Evolutionary conservation across 129 eudicot genomes (phyloP), one percentile per base, ranked within the genome.

Genomic region (Pittosporum tobira): DNA sequence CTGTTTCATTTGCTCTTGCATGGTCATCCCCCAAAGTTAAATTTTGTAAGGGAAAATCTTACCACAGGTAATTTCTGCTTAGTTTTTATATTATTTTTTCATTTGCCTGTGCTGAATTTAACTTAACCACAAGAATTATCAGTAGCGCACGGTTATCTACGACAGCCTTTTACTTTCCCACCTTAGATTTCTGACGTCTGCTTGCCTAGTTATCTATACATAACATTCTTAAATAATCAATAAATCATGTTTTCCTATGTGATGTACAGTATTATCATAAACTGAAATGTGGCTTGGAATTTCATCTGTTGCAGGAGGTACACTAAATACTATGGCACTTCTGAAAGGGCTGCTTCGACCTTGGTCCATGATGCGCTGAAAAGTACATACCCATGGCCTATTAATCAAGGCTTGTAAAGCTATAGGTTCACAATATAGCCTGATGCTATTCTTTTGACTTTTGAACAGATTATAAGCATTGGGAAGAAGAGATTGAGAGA

Each of bases 21-120:
- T 91, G 99, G 96, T 80, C 94, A 10, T 87, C 99, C 36, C 99
- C 99, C 2, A 86, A 75, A 83, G 87, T 91, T 43, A 87, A 84
- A 68, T 91, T 91, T 56, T 73, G 68, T 76, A 91, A 91, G 64
- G 99, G 99, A 5, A 91, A 82, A 70, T 81, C 96, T 22, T 91
- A 91, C 65, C 77, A 77, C 73, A 87, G 99, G 99, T 87, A 76
- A 51, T 10, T 54, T 54, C 12, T 28, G 6, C 21, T 53, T 26
- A 7, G 18, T 29, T 37, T 25, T 18, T 15, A 15, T 4, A 29
- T 31, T 13, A 2, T 14, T 11, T 34, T 34, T 9, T 42, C 0
- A 9, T 42, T 42, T 42, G 14, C 47, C n/a, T n/a, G n/a, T n/a
- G n/a, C n/a, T n/a, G n/a, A n/a, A n/a, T n/a, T n/a, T n/a, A n/a